Base-by-base conservation (phyloP, 2,329 filamentous ascomycete species). In the Pestalotiopsis sp. region DNA sequence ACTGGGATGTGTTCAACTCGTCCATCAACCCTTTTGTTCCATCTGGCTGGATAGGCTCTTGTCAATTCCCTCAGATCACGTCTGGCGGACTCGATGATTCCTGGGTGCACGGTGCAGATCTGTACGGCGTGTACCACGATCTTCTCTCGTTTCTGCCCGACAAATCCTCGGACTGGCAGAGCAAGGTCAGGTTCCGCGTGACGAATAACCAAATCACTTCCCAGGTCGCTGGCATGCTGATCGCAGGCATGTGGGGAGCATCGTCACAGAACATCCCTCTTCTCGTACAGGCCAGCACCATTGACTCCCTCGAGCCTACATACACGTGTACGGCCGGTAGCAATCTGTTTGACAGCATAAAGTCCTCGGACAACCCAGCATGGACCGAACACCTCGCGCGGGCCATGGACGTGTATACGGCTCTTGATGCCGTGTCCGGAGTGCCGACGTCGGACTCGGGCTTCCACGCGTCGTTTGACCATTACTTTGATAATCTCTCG, bases 401-500 rank as follows among this genome's bases (percentile, higher is more conserved):
- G 22, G 84, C 91, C 0, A 75, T 78, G 2, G 71, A 79, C 0
- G 81, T 96, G 0, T 92, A 87, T 75, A 74, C 78, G 5, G 78
- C 77, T 0, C 85, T 96, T 0, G 93, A 96, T 73, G 76, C 81
- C 56, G 85, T 95, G 59, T 93, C 91, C 0, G 91, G 91, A 38
- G 86, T 96, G 1, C 75, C 84, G 0, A 69, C 82, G 0, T 78
- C 78, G 40, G 85, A 89, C 68, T 74, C 76, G 0, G 90, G 84
- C 3, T 96, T 93, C 82, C 92, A 95, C 74, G 83, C 79, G 55
- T 90, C 86, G 65, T 90, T 92, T 73, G 93, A 96, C 75, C 93
- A 94, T 78, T 96, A 96, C 81, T 96, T 90, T 73, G 93, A 96
- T 77, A 96, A 94, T 74, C 85, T 96, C 1, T 94, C 92, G 0